phyloP scores from a whole-genome alignment of 2,329 filamentous ascomycete genomes.

The Ceratocystis cacaofunesta region DNA sequence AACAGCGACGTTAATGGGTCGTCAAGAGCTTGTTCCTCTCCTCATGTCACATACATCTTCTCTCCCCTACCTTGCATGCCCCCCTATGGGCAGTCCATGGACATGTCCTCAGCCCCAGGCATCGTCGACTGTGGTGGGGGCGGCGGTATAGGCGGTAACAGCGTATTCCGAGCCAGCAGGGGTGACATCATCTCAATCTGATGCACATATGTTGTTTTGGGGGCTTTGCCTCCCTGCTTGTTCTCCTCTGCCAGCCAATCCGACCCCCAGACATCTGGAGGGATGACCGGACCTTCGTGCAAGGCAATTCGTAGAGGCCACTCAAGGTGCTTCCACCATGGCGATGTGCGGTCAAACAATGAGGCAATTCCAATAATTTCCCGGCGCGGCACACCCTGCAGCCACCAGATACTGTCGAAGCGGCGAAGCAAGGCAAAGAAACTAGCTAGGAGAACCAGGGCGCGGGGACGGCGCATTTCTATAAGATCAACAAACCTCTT shows the following conservation, averaged over 20 bases:
- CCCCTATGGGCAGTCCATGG: conserved; percentile 13
- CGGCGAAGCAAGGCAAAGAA: conserved; percentile 52
- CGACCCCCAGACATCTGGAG: conserved; percentile 41
- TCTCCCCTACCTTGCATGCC: too few species aligned
- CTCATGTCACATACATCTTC: background rate
- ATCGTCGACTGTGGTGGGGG: conserved; percentile 12
- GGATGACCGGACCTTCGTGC: conserved; percentile 39
- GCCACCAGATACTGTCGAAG: conserved; percentile 52
- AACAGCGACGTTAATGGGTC: background rate
- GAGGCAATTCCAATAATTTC: conserved; percentile 50
- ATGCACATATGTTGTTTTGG: conserved; percentile 17
- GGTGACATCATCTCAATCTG: conserved; percentile 30
- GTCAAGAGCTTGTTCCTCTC: background rate
- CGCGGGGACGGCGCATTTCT: conserved; percentile 42
- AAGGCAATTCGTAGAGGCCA: conserved; percentile 46
- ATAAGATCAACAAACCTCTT: conserved; percentile 46
- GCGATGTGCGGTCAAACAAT: conserved; percentile 42
- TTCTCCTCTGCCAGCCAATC: conserved; percentile 33
- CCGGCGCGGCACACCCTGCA: conserved; percentile 48
- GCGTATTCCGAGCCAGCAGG: conserved; percentile 23
- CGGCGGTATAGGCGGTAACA: conserved; percentile 15
- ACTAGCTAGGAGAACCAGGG: conserved; percentile 48
- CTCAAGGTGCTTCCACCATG: conserved; percentile 47
- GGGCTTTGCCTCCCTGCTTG: conserved; percentile 19
- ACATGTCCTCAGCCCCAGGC: background rate